Evolutionary conservation across 805 yeast species (phyloP), one percentile per base, ranked within the genome.

Genomic region (Hanseniaspora valbyensis): DNA sequence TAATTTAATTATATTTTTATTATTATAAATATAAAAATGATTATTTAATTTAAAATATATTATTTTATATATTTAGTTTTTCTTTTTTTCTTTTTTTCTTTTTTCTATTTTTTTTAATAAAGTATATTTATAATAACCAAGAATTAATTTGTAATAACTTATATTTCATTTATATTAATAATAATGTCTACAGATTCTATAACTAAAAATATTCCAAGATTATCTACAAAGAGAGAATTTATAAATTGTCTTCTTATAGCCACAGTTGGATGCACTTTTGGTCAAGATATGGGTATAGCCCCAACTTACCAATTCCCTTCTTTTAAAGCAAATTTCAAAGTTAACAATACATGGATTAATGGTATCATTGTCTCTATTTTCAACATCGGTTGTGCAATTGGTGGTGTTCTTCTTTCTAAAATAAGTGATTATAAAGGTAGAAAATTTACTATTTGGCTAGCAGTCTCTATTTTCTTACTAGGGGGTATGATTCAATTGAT

Each of bases 241-340:
- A n/a, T 59, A 46, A 66, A 64, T 26, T 78, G 86, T 64, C 57
- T 71, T n/a, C 58, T 76, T 49, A 75, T 80, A 50, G 80, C 85
- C 5, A 79, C 79, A 56, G 83, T 83, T 58, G 88, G 87, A 26
- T 80, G 77, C 60, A 78, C 79, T 32, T 80, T 79, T 57, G 88
- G 88, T 46, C 81, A 80, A 72, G 88, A 81, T 66, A 78, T 85
- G 34, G 87, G 87, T 59, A 79, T 50, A 74, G 80, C 54, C 75
- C 79, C 28, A 75, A 77, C 59, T 73, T 80, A 80, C 58, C 70
- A 19, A 78, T 78, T 54, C 14, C 34, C 33, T 6, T 45, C 50
- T 2, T 80, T 73, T 61, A 60, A 65, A 46, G 52, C 59, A 12
- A 69, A 79, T 54, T 79, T 80, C 57, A 84, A 83, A 54, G 63